Conservation (phyloP, 2,329 filamentous ascomycete genomes). For the Ophiocordyceps camponoti-saundersi region DNA sequence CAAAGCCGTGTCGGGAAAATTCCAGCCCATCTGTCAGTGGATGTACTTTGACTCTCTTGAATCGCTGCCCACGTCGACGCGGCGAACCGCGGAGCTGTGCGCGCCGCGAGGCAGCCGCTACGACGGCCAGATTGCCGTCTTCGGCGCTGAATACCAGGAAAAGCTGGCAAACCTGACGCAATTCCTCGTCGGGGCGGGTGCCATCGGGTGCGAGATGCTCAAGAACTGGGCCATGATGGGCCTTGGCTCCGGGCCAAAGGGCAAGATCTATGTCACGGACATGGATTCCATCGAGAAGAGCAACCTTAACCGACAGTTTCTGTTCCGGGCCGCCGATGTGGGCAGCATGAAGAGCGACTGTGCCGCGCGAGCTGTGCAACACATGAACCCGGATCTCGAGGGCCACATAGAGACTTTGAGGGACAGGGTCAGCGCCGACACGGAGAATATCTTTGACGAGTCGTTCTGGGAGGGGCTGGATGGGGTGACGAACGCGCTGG, state of each 20-base stretch:
- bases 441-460: slow-evolving; percentile 88
- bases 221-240: slow-evolving; percentile 99
- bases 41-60: slow-evolving; percentile 98
- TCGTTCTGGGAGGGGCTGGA: slow-evolving; percentile 77
- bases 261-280: slow-evolving; percentile 84
- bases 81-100: slow-evolving; percentile 74
- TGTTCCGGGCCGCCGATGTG: slow-evolving; percentile 88
- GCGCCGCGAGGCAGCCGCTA: slow-evolving; percentile 74
- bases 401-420: slow-evolving; percentile 75
- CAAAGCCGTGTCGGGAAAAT: slow-evolving; percentile 95
- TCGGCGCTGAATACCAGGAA: slow-evolving; percentile 84
- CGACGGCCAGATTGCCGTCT: slow-evolving; percentile 93
- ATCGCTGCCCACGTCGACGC: slow-evolving; percentile 60
- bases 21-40: slow-evolving; percentile 88
- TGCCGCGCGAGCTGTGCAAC: slow-evolving; percentile 74
- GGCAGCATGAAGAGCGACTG: slow-evolving; percentile 94
- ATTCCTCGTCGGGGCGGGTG: slow-evolving; percentile 89
- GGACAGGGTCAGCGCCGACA: slow-evolving; percentile 82
- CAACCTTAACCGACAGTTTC: slow-evolving; percentile 92
- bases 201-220: slow-evolving; percentile 96
- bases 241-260: slow-evolving; percentile 70
- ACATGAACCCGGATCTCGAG: slow-evolving; percentile 85
- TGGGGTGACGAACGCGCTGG: slow-evolving; percentile 88
- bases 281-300: slow-evolving; percentile 99
- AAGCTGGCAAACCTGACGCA: slow-evolving; percentile 82